phyloP scores from a whole-genome alignment of 1,139 yeast genomes.

The Lodderomyces jiufengensis region DNA sequence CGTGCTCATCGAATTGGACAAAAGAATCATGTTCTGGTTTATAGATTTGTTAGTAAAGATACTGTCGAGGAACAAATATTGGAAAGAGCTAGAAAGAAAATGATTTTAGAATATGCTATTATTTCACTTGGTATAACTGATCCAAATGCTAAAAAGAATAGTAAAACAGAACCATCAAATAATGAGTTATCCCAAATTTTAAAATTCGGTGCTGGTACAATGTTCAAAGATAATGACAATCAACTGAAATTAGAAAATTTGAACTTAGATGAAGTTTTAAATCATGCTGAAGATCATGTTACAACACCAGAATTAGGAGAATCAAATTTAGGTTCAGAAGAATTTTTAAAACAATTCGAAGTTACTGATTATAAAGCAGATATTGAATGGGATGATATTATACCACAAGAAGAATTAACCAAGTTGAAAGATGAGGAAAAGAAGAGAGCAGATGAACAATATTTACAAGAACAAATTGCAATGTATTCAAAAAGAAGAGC shows the following conservation, averaged over 20 bases:
- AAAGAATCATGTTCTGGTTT: slow-evolving; percentile 95
- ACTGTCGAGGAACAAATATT: slow-evolving; percentile 96
- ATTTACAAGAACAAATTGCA: slow-evolving; percentile 83
- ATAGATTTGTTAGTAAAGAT: slow-evolving; percentile 93
- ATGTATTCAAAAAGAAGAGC: slow-evolving; percentile 80
- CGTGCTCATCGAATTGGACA: slow-evolving; percentile 99
- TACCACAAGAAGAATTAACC: slow-evolving; percentile 89
- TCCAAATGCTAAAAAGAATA: slow-evolving; percentile 39
- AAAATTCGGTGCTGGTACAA: slow-evolving; percentile 97
- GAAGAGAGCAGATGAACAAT: slow-evolving; percentile 79
- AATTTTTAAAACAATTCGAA: slow-evolving; percentile 93
- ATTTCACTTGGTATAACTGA: slow-evolving; percentile 95
- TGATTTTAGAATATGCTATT: slow-evolving; percentile 97
- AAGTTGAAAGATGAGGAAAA: slow-evolving; percentile 90
- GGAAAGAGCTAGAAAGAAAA: slow-evolving; percentile 95
- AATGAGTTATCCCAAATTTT: slow-evolving; percentile 89
- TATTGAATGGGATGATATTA: slow-evolving; percentile 98
- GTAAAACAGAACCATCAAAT: slow-evolving; percentile 65
- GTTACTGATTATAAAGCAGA: slow-evolving; percentile 98
- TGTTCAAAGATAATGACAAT: slow-evolving; percentile 90
- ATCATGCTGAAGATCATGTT: slow-evolving; percentile 95
- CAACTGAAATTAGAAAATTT: slow-evolving; percentile 94
- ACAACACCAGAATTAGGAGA: slow-evolving; percentile 97
- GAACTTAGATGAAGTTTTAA: slow-evolving; percentile 92
- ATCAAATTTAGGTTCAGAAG: slow-evolving; percentile 96